A percentile compares a stretch with the other conserved stretches of the same genome.
phyloP scores from a whole-genome alignment of 345 rosid genomes.

The Leavenworthia alabamica region DNA sequence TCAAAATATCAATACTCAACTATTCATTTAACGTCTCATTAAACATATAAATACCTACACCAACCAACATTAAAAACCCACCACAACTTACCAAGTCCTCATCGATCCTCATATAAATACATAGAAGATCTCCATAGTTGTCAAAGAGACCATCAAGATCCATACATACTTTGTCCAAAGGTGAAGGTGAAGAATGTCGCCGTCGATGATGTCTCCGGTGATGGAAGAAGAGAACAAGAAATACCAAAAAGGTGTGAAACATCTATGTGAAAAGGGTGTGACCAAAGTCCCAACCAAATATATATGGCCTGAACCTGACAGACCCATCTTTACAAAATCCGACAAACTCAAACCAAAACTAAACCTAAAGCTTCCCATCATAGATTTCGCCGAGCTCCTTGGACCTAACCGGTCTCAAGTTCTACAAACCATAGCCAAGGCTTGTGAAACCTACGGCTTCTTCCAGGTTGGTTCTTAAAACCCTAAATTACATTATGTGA shows the following conservation, averaged over 20 bases:
- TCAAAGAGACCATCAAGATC: conserved; percentile 17
- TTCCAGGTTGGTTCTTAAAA: conserved; percentile 51
- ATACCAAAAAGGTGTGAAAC: conserved; percentile 72
- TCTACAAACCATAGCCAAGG: conserved; percentile 48
- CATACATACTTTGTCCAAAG: conserved; percentile 2
- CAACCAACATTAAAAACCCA: conserved; percentile 22
- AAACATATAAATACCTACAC: conserved; percentile 26
- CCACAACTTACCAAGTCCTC: conserved; percentile 12
- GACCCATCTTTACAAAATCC: conserved; percentile 33
- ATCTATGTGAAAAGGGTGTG: conserved; percentile 50
- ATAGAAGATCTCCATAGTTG: not conserved
- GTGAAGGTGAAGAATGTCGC: conserved; percentile 39
- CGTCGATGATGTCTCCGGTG: conserved; percentile 37
- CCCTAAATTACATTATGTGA: not conserved
- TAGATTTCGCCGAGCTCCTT: conserved; percentile 59
- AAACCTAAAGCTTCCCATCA: conserved; percentile 56
- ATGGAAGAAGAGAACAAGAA: conserved; percentile 26
- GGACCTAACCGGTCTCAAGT: conserved; percentile 48
- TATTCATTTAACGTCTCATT: conserved; percentile 27
- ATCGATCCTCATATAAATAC: not conserved
- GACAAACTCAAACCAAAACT: conserved; percentile 26
- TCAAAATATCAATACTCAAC: conserved; percentile 4
- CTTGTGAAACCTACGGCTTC: conserved; percentile 67
- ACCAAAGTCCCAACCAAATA: conserved; percentile 58
- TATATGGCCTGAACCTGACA: conserved; percentile 51